phyloP scores from a whole-genome alignment of 352 stramenopile species.

The Pythium grandisporangium region DNA sequence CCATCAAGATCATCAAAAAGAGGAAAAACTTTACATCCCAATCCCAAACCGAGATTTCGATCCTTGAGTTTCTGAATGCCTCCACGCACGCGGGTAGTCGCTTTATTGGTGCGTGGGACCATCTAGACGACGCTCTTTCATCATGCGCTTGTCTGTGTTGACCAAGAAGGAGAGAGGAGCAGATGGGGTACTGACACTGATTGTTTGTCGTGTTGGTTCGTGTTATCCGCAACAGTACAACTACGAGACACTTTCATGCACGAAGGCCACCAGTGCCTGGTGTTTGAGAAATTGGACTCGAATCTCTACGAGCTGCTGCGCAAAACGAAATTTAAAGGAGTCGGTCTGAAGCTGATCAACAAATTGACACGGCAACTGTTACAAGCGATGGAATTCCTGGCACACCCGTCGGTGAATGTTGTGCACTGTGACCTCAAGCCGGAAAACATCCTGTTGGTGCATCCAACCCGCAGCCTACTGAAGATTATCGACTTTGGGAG shows the following conservation, averaged over 20 bases:
- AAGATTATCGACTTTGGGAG: slow-evolving; percentile 99
- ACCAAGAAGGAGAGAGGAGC: too few species aligned
- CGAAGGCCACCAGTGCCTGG: slow-evolving; percentile 96
- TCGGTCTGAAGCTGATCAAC: slow-evolving; percentile 92
- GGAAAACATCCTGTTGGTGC: slow-evolving; percentile 97
- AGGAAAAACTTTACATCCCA: slow-evolving; percentile 96
- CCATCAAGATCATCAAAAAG: slow-evolving; percentile 99
- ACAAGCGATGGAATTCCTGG: slow-evolving; percentile 79
- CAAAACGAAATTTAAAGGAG: slow-evolving; percentile 88
- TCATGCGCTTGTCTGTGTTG: neutral
- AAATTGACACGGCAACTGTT: slow-evolving; percentile 97
- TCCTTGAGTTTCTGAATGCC: slow-evolving; percentile 88
- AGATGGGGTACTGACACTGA: too few species aligned
- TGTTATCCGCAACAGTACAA: slow-evolving; percentile 71
- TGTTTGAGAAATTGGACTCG: slow-evolving; percentile 94
- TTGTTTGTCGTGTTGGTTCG: neutral
- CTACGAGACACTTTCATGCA: slow-evolving; percentile 94
- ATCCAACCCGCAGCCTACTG: slow-evolving; percentile 92
- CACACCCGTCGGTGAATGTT: slow-evolving; percentile 89
- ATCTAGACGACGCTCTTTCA: too few species aligned
- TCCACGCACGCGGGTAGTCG: slow-evolving; percentile 78
- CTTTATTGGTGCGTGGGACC: slow-evolving; percentile 81
- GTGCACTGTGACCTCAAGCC: slow-evolving; percentile 99
- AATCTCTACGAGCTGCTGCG: slow-evolving; percentile 97
- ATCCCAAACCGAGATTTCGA: slow-evolving; percentile 95